phyloP scores from a whole-genome alignment of 2,329 filamentous ascomycete genomes.

The Boeremia exigua region DNA sequence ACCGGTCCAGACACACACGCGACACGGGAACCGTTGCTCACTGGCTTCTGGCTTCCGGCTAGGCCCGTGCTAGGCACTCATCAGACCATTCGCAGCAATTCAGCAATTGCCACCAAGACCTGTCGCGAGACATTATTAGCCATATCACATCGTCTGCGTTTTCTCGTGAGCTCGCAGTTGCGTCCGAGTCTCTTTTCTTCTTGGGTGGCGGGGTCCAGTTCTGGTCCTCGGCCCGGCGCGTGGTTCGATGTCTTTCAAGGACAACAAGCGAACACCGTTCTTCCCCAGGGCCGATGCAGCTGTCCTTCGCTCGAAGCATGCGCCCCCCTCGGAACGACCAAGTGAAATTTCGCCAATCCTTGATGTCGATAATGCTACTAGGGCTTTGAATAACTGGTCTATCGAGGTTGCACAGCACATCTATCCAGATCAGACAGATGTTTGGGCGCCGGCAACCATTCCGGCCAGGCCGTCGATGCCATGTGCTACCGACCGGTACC shows the following conservation, averaged over 20 bases:
- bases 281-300: slow-evolving; percentile 38
- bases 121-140: not conserved
- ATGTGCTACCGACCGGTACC: slow-evolving; percentile 35
- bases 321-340: slow-evolving; percentile 28
- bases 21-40: slow-evolving; percentile 11
- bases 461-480: slow-evolving; percentile 23
- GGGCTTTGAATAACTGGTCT: slow-evolving; percentile 26
- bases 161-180: not conserved
- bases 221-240: not conserved
- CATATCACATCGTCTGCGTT: not conserved
- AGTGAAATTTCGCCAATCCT: slow-evolving; percentile 30
- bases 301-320: slow-evolving; percentile 28
- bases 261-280: slow-evolving; percentile 24
- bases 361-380: slow-evolving; percentile 28
- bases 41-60: not conserved
- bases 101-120: not conserved
- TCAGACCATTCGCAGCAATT: slow-evolving; percentile 3
- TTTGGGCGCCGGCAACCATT: slow-evolving; percentile 24
- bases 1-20: slow-evolving; percentile 13
- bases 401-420: slow-evolving; percentile 17
- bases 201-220: slow-evolving; percentile 3
- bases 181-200: slow-evolving; percentile 3
- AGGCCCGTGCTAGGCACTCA: not conserved
- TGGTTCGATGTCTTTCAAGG: slow-evolving; percentile 20
- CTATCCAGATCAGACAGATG: slow-evolving; percentile 25